These are phyloP conservation scores for Panicum miliaceum DNA, from an alignment of 176 grass and related monocot genomes.

Conservation along the genomic window DNA sequence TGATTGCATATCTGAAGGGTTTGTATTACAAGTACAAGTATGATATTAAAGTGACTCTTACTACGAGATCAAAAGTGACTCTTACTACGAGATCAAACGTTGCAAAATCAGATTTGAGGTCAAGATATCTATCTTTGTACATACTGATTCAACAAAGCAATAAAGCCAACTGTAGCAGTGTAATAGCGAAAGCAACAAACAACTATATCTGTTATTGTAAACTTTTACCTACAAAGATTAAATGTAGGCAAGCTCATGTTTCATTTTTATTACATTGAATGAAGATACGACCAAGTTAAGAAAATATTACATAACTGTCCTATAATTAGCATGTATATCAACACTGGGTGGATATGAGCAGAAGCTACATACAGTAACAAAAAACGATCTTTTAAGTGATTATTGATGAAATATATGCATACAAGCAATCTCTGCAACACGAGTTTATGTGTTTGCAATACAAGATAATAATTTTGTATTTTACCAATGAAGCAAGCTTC, in stretches of 20 bases:
- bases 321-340: background rate
- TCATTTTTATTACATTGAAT: background rate
- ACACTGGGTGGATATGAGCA: background rate
- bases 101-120: background rate
- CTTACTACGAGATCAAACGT: constrained; percentile 11
- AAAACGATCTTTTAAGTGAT: background rate
- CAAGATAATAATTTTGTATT: background rate
- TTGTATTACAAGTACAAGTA: background rate
- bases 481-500: background rate
- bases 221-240: constrained; percentile 21
- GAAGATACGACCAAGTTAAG: background rate
- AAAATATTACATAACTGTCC: background rate
- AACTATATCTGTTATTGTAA: constrained; percentile 6
- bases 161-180: background rate
- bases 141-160: constrained; percentile 25
- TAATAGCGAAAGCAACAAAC: constrained; percentile 10
- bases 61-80: background rate
- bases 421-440: background rate
- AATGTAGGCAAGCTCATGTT: background rate
- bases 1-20: background rate
- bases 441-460: constrained; percentile 8
- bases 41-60: background rate
- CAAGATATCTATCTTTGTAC: constrained; percentile 12
- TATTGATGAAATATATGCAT: constrained; percentile 29
- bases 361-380: background rate